Conservation (phyloP, 2,329 filamentous ascomycete species). For the Xenoacremonium recifei region DNA sequence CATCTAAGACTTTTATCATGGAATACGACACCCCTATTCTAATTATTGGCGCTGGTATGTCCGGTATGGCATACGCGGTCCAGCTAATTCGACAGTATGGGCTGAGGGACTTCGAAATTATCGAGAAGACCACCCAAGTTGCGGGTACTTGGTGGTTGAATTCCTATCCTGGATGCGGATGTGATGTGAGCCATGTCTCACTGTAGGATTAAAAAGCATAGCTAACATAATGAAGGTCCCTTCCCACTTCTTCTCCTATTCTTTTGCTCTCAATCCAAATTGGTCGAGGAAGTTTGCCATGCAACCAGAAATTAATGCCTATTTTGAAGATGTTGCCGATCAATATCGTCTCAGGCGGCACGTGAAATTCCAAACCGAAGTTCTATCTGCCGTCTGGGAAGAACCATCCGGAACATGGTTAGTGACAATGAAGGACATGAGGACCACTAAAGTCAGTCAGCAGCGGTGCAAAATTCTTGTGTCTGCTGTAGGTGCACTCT, state of each 20-base stretch:
- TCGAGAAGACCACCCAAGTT: conserved; percentile 20
- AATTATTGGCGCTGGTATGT: conserved; percentile 29
- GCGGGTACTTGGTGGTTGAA: conserved; percentile 27
- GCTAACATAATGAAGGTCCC: conserved; percentile 13
- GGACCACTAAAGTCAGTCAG: conserved; percentile 2
- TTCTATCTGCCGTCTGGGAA: conserved; percentile 23
- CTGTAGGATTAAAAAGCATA: neutral
- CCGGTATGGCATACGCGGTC: conserved; percentile 23
- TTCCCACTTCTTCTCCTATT: conserved; percentile 28
- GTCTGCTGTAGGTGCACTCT: conserved; percentile 24
- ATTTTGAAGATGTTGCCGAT: conserved; percentile 18
- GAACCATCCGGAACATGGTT: conserved; percentile 17
- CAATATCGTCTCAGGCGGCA: conserved; percentile 19
- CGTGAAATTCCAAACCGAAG: conserved; percentile 14
- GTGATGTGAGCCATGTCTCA: conserved; percentile 14
- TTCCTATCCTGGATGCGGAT: conserved; percentile 26
- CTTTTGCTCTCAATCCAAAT: conserved; percentile 25
- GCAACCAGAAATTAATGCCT: conserved; percentile 25
- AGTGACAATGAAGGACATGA: conserved; percentile 10
- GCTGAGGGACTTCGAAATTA: conserved; percentile 20
- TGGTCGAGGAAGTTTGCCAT: conserved; percentile 25
- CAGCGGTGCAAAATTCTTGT: conserved; percentile 17
- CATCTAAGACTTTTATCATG: no score
- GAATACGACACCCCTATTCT: conserved; percentile 19
- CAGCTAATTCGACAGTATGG: conserved; percentile 17